Conservation (phyloP, 2,329 filamentous ascomycete species). For the Apiospora saccharicola region DNA sequence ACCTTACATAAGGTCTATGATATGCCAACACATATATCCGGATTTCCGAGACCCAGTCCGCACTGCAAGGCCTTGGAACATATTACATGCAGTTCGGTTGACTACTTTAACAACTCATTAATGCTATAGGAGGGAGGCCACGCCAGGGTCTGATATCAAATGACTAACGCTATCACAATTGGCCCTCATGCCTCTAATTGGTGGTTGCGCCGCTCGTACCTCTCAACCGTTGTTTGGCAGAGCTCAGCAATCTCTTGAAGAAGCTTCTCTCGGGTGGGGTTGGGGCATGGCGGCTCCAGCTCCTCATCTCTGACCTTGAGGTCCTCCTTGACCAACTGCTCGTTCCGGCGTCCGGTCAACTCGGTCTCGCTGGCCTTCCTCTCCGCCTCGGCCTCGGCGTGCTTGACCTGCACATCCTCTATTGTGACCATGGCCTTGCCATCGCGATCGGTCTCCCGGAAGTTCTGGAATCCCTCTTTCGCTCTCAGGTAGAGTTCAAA, state of each 20-base stretch:
- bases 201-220: not conserved
- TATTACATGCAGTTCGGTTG: not conserved
- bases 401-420: conserved; percentile 18
- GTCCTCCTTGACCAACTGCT: conserved; percentile 21
- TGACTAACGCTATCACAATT: not conserved
- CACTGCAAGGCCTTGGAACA: not conserved
- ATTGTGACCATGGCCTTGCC: conserved; percentile 22
- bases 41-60: not conserved
- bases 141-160: not conserved
- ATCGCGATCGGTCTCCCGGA: conserved; percentile 21
- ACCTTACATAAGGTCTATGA: not conserved
- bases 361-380: not conserved
- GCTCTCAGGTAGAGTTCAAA: conserved; percentile 24
- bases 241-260: not conserved
- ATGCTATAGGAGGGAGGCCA: not conserved
- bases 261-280: not conserved
- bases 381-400: conserved; percentile 10
- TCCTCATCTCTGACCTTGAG: conserved; percentile 28
- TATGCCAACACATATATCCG: not conserved
- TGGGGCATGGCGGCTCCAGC: conserved; percentile 25
- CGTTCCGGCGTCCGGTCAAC: not conserved
- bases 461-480: conserved; percentile 9
- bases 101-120: not conserved
- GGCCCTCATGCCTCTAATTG: not conserved
- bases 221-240: not conserved